Percentiles rank a stretch among this genome's conserved stretches.
Conservation (phyloP, 2,329 filamentous ascomycete genomes). For the Paracoccidioides lutzii region DNA sequence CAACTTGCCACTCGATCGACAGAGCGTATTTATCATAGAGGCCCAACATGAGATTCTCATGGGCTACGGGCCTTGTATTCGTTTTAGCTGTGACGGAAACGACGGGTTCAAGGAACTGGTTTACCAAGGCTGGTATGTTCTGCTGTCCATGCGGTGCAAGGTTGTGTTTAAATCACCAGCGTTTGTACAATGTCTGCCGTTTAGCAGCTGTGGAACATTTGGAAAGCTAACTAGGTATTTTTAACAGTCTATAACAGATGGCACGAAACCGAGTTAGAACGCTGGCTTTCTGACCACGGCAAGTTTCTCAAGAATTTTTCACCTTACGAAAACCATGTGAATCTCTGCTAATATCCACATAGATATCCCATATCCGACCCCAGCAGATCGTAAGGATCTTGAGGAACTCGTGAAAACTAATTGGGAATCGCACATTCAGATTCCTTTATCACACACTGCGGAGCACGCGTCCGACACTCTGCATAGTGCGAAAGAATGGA, state of each 20-base stretch:
- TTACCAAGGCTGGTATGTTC: constrained; percentile 66
- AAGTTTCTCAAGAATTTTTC: not conserved
- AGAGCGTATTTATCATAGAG: not conserved
- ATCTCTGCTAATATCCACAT: not conserved
- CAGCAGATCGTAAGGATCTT: constrained; percentile 88
- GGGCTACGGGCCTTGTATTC: constrained; percentile 56
- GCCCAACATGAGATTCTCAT: constrained; percentile 60
- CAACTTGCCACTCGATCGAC: not conserved
- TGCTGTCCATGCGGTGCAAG: constrained; percentile 4
- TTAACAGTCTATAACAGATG: constrained; percentile 86
- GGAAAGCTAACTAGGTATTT: constrained; percentile 12
- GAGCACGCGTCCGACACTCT: constrained; percentile 63
- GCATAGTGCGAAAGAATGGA: constrained; percentile 68
- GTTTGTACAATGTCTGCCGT: not conserved
- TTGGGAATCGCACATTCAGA: constrained; percentile 69
- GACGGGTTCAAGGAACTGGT: constrained; percentile 67
- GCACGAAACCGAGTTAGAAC: constrained; percentile 94
- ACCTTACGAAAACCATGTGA: not conserved
- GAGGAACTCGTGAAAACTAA: constrained; percentile 78
- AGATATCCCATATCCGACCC: constrained; percentile 74
- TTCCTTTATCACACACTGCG: constrained; percentile 62
- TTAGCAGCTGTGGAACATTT: not conserved
- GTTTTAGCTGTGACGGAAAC: constrained; percentile 55
- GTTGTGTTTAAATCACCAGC: not conserved
- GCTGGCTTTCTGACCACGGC: constrained; percentile 84